Evolutionary conservation across 2,329 filamentous ascomycete genomes (phyloP), one percentile per base, ranked within the genome.

Genomic region (Colletotrichum lindemuthianum): DNA sequence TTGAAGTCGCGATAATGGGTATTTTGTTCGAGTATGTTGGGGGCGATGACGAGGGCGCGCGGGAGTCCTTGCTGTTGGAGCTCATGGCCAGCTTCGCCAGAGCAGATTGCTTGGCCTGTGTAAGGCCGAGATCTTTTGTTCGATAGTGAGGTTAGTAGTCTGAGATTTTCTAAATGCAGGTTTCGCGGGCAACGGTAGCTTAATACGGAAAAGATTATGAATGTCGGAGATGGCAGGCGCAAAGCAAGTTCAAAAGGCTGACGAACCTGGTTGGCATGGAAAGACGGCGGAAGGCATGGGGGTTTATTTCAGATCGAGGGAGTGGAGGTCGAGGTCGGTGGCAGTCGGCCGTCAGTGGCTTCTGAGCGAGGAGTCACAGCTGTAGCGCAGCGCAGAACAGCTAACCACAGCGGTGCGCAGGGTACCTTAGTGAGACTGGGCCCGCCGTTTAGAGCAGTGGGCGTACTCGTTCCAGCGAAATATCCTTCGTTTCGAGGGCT

Each of bases 11-110:
- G 24, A 36, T 33, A 10, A 41, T 15, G 45, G 61, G 15, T 41
- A 58, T 36, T 15, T 37, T 65, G 15, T 48, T 61, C n/a, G 52
- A 58, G 50, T 72, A 73, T 67, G 70, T 59, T 63, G 81, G 71
- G 45, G 76, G 78, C 69, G 63, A 66, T 64, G 60, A 66, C 59
- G 63, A 54, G 64, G 53, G 48, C 41, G 60, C 37, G 59, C 52
- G 54, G 10, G 24, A 47, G 54, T 59, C 50, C 48, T 64, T 75
- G 73, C 52, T 70, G 76, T 67, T 78, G 74, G 64, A 64, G 71
- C 73, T 78, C 79, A 82, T 82, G 75, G 78, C 79, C 75, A 79
- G 74, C 73, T 81, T 81, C 59, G 78, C 77, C 63, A 81, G 72
- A 59, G 73, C 73, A 53, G 78, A 80, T 61, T 80, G 78, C 64